A percentile compares a stretch with the other conserved stretches of the same genome.
Conservation (phyloP, 805 yeast genomes). For the Saturnispora kantuleensis region DNA sequence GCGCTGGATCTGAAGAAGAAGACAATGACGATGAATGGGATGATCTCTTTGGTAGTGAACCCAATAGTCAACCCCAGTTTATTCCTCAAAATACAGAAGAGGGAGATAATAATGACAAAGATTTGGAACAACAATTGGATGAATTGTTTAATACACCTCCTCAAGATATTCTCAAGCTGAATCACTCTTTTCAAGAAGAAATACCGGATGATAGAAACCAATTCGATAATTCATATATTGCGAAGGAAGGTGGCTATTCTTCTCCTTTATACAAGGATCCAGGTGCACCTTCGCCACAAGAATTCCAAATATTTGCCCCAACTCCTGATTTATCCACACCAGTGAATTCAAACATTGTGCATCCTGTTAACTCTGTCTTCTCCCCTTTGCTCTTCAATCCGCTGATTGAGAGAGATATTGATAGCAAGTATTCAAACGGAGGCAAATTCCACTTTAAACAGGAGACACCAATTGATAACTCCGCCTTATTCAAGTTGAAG, state of each 20-base stretch:
- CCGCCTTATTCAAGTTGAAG: conserved; percentile 3
- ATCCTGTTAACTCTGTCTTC: conserved; percentile 43
- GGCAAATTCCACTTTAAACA: conserved; percentile 69
- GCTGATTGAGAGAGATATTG: conserved; percentile 62
- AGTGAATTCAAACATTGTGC: not conserved
- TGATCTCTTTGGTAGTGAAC: conserved; percentile 20
- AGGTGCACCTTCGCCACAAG: conserved; percentile 70
- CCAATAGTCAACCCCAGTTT: not conserved
- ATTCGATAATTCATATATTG: not conserved
- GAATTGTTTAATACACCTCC: conserved; percentile 6
- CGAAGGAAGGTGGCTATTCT: conserved; percentile 25
- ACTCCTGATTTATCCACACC: conserved; percentile 3
- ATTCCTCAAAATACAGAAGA: not conserved
- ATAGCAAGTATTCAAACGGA: conserved; percentile 78
- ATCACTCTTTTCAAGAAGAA: conserved; percentile 6
- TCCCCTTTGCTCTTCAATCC: conserved; percentile 81
- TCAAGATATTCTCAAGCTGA: too few species aligned
- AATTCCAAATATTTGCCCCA: conserved; percentile 36
- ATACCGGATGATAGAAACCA: conserved; percentile 12
- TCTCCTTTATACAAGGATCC: conserved; percentile 64
- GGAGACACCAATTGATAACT: not conserved
- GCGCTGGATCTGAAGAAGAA: not conserved
- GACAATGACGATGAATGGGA: conserved; percentile 21
- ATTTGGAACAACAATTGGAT: conserved; percentile 12
- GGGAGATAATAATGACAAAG: conserved; percentile 14